A percentile compares a stretch with the other conserved stretches of the same genome.
These are phyloP conservation scores for Tetradesmus obliquus DNA, from an alignment of 139 green algal species.

Conservation along the genomic window DNA sequence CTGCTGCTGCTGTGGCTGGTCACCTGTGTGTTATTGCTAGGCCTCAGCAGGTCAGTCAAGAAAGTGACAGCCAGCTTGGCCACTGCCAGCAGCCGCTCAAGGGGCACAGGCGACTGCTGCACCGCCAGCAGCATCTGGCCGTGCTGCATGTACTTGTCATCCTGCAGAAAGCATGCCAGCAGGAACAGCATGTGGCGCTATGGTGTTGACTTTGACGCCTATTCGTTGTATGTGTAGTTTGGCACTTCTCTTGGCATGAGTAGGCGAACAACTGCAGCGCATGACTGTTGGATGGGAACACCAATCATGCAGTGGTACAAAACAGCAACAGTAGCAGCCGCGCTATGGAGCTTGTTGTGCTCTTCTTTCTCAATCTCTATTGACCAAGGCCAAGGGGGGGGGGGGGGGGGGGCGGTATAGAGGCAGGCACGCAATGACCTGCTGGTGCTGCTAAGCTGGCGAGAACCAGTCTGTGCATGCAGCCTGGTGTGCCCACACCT, in stretches of 20 bases:
- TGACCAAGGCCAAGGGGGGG: too few species aligned
- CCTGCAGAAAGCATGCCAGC: slow-evolving; percentile 19
- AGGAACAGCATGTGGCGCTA: background rate
- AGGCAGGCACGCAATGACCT: background rate
- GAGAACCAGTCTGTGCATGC: background rate
- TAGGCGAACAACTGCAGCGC: too few species aligned
- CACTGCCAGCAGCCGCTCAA: slow-evolving; percentile 52
- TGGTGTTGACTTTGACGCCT: background rate
- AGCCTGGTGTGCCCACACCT: background rate
- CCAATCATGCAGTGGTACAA: too few species aligned
- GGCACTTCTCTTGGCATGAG: too few species aligned
- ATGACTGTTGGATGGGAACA: too few species aligned
- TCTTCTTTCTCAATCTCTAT: background rate
- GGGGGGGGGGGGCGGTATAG: too few species aligned
- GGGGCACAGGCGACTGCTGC: background rate
- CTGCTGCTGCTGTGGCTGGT: background rate
- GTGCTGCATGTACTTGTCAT: slow-evolving; percentile 49
- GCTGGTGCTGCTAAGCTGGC: background rate
- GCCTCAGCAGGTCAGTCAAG: slow-evolving; percentile 45
- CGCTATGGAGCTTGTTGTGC: background rate
- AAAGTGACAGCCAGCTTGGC: slow-evolving; percentile 39
- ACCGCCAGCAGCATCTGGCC: slow-evolving; percentile 34
- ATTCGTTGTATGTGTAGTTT: background rate
- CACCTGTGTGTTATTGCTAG: slow-evolving; percentile 22
- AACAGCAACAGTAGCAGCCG: background rate